These are phyloP conservation scores for Tolypocladium tropicale DNA, from an alignment of 2,329 filamentous ascomycete species.

Conservation along the genomic window DNA sequence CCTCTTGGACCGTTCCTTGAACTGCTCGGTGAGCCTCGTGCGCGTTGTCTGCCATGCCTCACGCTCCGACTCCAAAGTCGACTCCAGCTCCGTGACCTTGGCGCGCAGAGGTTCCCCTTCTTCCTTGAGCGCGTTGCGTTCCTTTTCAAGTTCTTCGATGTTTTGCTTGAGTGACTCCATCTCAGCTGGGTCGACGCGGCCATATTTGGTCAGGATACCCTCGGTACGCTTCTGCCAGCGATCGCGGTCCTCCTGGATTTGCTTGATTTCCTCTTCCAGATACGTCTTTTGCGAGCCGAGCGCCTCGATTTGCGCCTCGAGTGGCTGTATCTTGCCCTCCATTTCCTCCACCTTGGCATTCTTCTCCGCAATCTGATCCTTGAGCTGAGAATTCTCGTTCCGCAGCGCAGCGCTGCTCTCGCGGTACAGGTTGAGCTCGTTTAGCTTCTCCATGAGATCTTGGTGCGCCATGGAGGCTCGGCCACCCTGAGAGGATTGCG, in stretches of 20 bases:
- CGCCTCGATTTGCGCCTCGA: slow-evolving; percentile 71
- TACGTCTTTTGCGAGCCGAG: slow-evolving; percentile 72
- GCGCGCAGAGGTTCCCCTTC: slow-evolving; percentile 41
- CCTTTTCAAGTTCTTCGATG: slow-evolving; percentile 54
- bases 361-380: slow-evolving; percentile 67
- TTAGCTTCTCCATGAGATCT: slow-evolving; percentile 87
- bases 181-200: slow-evolving; percentile 87
- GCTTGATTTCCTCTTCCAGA: slow-evolving; percentile 77
- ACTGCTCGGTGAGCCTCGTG: slow-evolving; percentile 48
- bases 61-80: slow-evolving; percentile 43
- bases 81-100: slow-evolving; percentile 41
- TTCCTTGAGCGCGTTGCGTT: slow-evolving; percentile 48
- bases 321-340: slow-evolving; percentile 64
- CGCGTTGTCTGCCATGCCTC: slow-evolving; percentile 41
- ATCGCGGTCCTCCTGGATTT: slow-evolving; percentile 85
- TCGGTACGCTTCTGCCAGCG: slow-evolving; percentile 94
- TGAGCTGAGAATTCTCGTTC: slow-evolving; percentile 72
- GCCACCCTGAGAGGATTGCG: slow-evolving; percentile 61
- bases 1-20: slow-evolving; percentile 48
- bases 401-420: slow-evolving; percentile 90
- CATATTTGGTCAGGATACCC: slow-evolving; percentile 91
- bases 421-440: slow-evolving; percentile 90
- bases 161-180: slow-evolving; percentile 80
- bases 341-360: slow-evolving; percentile 65
- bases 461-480: slow-evolving; percentile 70